Evolutionary conservation across 768 basidiomycete genomes (phyloP).

Genomic region (Russula foetens): DNA sequence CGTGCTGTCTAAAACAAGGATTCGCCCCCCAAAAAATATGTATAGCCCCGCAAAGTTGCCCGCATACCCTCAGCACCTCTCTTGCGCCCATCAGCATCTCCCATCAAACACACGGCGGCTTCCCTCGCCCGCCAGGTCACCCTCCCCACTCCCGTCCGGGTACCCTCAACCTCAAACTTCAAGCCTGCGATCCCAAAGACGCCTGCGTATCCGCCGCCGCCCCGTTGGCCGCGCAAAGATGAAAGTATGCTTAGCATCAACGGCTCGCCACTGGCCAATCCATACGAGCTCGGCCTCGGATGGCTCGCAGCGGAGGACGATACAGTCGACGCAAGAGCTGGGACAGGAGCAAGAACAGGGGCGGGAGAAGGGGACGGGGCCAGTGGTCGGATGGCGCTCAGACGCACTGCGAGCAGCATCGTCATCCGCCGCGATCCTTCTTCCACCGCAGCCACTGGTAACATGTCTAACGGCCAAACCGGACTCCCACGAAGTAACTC

Average conservation of each 20-base stretch:
- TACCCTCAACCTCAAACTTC: slow-evolving; percentile 60
- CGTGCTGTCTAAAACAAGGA: slow-evolving; percentile 6
- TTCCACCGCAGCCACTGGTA: slow-evolving; percentile 25
- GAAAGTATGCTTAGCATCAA: slow-evolving; percentile 78
- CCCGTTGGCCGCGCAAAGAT: slow-evolving; percentile 62
- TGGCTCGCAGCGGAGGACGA: slow-evolving; percentile 42
- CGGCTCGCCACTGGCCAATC: slow-evolving; percentile 76
- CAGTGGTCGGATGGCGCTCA: slow-evolving; percentile 20
- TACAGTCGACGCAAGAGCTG: slow-evolving; percentile 14
- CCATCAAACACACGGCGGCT: slow-evolving; percentile 35
- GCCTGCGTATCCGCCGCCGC: slow-evolving; percentile 49
- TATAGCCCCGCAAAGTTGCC: slow-evolving; percentile 30
- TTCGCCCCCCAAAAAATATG: slow-evolving; percentile 28
- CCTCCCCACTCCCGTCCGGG: slow-evolving; percentile 10
- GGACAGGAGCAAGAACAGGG: not conserved
- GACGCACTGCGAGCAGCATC: slow-evolving; percentile 47
- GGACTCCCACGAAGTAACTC: slow-evolving; percentile 39
- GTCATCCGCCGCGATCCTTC: slow-evolving; percentile 52
- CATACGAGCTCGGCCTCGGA: slow-evolving; percentile 56
- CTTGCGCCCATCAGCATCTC: slow-evolving; percentile 40
- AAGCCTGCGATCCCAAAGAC: slow-evolving; percentile 60
- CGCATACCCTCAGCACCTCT: slow-evolving; percentile 25
- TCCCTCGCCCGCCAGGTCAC: slow-evolving; percentile 23
- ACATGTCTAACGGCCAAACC: slow-evolving; percentile 23
- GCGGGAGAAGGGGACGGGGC: slow-evolving; percentile 6